Evolutionary conservation across 495 filamentous ascomycete genomes (phyloP), one percentile per base, ranked within the genome.

Genomic region (Aspergillus ellipticus): DNA sequence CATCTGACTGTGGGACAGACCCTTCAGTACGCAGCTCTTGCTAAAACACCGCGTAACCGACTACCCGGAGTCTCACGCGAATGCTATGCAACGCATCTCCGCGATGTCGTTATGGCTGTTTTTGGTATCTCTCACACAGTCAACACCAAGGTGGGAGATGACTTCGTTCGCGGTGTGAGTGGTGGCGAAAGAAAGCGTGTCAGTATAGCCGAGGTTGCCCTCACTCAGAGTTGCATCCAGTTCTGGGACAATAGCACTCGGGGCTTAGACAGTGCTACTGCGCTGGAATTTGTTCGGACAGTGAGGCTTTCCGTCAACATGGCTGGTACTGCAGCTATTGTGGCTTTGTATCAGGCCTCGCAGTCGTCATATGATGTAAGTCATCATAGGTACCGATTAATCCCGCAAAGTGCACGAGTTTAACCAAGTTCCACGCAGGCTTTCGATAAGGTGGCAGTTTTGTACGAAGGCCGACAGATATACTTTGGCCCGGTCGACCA

Each of bases 241-340:
- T 88, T 82, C 20, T 93, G 89, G 87, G 90, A 94, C 63, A 93
- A 96, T 68, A 83, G 79, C 45, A 91, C 89, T 1, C 82, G 90
- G 51, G 90, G 90, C 24, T 74, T 94, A 11, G 90, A 96, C 59
- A 86, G 86, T 22, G 86, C 83, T 19, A 93, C 88, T 2, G 89
- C 90, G 0, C 76, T 94, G 21, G 85, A 91, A n/a, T 75, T 74
- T 50, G 64, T 77, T 55, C 85, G 85, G 59, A 87, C 84, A 6
- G 74, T 93, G 39, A 75, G 85, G 4, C 73, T 88, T 20, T 77
- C 85, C 65, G 88, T 85, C 20, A 82, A 89, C 59, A 75, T 88
- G 45, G 83, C 85, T 68, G 78, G 85, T 57, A 85, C 81, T 0
- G 82, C 82, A 15, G 86, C 85, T 0, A 84, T 86, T 47, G 87